Percentiles rank a stretch among this genome's conserved stretches.
phyloP scores from a whole-genome alignment of 495 filamentous ascomycete species.

The Hypoxylon fragiforme region DNA sequence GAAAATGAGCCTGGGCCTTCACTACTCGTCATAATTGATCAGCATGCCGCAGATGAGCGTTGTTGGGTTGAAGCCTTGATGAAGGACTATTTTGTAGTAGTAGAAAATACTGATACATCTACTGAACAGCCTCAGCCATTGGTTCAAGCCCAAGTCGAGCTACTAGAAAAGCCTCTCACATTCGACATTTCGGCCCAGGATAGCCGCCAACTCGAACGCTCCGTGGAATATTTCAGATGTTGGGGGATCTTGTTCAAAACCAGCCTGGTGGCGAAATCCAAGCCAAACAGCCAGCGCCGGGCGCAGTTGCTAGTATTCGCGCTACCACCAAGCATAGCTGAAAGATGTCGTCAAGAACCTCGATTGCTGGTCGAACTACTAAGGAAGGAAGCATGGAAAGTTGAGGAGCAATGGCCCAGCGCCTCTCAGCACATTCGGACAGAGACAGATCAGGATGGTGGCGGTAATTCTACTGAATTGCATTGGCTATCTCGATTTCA shows the following conservation, averaged over 20 bases:
- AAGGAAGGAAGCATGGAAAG: conserved; percentile 71
- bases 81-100: conserved; percentile 40
- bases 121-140: conserved; percentile 9
- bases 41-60: conserved; percentile 93
- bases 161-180: conserved; percentile 55
- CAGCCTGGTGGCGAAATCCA: neutral
- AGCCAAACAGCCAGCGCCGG: neutral
- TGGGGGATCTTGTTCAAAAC: conserved; percentile 75
- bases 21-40: conserved; percentile 79
- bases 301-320: conserved; percentile 52
- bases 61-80: conserved; percentile 75
- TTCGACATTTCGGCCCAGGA: conserved; percentile 68
- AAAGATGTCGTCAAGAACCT: conserved; percentile 74
- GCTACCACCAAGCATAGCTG: conserved; percentile 72
- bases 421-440: neutral
- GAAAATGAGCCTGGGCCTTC: conserved; percentile 4
- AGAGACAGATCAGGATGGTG: neutral
- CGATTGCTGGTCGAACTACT: conserved; percentile 69
- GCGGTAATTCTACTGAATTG: conserved; percentile 7
- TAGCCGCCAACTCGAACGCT: conserved; percentile 54
- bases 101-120: neutral
- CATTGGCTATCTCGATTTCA: conserved; percentile 63
- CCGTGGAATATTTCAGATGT: conserved; percentile 57
- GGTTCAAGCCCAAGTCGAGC: conserved; percentile 26
- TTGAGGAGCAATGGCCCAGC: conserved; percentile 32